A percentile compares a stretch with the other conserved stretches of the same genome.
These are phyloP conservation scores for Fraxinus paxiana DNA, from an alignment of 305 asterid species.

Conservation along the genomic window DNA sequence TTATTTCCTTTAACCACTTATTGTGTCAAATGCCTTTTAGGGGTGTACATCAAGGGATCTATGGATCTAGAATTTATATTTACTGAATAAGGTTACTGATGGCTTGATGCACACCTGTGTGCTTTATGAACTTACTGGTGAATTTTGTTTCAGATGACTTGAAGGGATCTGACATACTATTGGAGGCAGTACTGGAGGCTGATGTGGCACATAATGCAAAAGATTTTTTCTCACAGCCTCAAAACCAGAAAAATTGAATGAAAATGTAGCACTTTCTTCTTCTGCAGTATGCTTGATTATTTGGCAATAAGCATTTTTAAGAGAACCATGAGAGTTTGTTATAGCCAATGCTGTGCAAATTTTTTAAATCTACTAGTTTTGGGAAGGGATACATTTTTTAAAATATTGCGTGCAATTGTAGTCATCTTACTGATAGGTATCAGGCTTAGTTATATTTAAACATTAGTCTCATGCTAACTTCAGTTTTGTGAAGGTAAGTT, in stretches of 20 bases:
- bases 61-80: neutral
- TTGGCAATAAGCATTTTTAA: neutral
- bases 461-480: neutral
- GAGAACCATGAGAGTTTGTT: neutral
- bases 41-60: neutral
- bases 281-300: neutral
- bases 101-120: neutral
- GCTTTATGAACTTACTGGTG: conserved; percentile 12
- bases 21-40: neutral
- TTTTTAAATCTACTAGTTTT: neutral
- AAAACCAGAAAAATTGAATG: conserved; percentile 42
- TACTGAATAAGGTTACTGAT: neutral
- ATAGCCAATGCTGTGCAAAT: neutral
- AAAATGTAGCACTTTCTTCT: conserved; percentile 17
- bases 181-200: conserved; percentile 82
- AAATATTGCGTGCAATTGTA: neutral
- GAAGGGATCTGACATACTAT: conserved; percentile 67
- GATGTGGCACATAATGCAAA: conserved; percentile 76
- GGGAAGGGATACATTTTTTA: neutral
- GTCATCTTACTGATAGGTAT: neutral
- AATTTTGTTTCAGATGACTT: conserved; percentile 41
- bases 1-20: neutral
- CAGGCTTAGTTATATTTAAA: neutral
- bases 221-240: conserved; percentile 50
- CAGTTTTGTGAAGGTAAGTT: neutral